These are phyloP conservation scores for Trichocladium uniseriatum DNA, from an alignment of 495 filamentous ascomycete species.

Conservation along the genomic window DNA sequence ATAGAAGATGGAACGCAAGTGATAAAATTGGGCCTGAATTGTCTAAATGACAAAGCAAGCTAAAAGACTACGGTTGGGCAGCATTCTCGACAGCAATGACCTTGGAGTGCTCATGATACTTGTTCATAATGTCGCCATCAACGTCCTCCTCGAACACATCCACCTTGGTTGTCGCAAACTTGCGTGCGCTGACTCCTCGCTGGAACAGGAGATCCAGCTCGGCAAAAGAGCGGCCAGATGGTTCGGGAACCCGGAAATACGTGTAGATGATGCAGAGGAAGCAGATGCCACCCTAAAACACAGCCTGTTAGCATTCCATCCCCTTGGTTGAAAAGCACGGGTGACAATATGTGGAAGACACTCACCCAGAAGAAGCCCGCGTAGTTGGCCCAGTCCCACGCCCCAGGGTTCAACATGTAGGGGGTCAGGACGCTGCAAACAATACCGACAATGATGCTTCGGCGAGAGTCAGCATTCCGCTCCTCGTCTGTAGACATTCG, in stretches of 20 bases:
- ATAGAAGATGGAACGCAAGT: no score
- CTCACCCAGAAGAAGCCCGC: slow-evolving; percentile 75
- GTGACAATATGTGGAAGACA: neutral
- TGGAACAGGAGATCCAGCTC: slow-evolving; percentile 70
- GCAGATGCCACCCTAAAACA: slow-evolving; percentile 47
- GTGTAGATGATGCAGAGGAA: slow-evolving; percentile 65
- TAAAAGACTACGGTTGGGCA: neutral
- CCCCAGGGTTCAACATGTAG: slow-evolving; percentile 65
- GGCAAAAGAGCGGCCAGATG: slow-evolving; percentile 58
- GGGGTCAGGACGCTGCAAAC: slow-evolving; percentile 61
- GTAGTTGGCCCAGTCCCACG: slow-evolving; percentile 68
- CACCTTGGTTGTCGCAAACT: slow-evolving; percentile 56
- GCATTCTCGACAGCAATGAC: neutral
- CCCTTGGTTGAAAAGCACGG: neutral
- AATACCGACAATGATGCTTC: slow-evolving; percentile 57
- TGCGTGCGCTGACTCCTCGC: slow-evolving; percentile 52
- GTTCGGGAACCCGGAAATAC: slow-evolving; percentile 70
- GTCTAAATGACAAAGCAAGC: no score
- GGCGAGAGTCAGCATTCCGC: slow-evolving; percentile 10
- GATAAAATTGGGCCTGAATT: no score
- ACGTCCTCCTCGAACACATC: slow-evolving; percentile 59
- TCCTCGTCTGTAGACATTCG: neutral
- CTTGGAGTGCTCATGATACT: slow-evolving; percentile 31
- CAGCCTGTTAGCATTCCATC: neutral
- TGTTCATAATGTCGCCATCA: slow-evolving; percentile 39